Evolutionary conservation across 192 early-diverging fungal species (phyloP), one percentile per base, ranked within the genome.

Genomic region (Rhizoclosmatium globosum): DNA sequence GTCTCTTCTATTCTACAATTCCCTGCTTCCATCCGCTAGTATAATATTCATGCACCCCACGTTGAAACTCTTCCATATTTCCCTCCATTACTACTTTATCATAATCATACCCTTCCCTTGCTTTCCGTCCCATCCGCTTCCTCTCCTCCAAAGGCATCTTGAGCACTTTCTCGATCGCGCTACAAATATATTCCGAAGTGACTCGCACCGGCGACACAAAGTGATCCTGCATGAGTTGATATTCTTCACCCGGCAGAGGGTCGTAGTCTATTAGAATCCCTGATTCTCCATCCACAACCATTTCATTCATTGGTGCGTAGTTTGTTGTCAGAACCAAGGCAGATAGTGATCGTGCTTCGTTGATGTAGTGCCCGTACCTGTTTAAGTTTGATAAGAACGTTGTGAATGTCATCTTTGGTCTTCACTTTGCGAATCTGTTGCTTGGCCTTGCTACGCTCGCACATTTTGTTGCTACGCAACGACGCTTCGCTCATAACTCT

Each of bases 301-400:
- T 13, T 47, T 71, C 69, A 71, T 71, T 71, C 69, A 71, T 71
- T 7, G 69, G 69, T 47, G 69, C 47, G 46, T 71, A 45, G 41
- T 71, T 47, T 31, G 69, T 71, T n/a, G 53, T 57, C 0, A 71
- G 21, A 4, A 71, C 47, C 19, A 71, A 31, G 4, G 69, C 69
- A 21, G 47, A 44, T n/a, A 56, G 0, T 21, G 69, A n/a, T 3
- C 69, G 45, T 4, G 69, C 69, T 41, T 71, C 47, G 41, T 71
- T 71, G 43, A 68, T 68, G 43, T 68, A 68, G 43, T 68, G 65
- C 4, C 65, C 65, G 50, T 53, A 53, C 31, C 31, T 31, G 31
- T 31, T 31, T 31, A 31, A 31, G 31, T 31, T 0, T 31, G 31
- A 31, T 31, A 31, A 31, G 31, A 31, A 31, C 31, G 31, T 31